Conservation (phyloP, 2,329 filamentous ascomycete species). For the Colletotrichum sublineola region DNA sequence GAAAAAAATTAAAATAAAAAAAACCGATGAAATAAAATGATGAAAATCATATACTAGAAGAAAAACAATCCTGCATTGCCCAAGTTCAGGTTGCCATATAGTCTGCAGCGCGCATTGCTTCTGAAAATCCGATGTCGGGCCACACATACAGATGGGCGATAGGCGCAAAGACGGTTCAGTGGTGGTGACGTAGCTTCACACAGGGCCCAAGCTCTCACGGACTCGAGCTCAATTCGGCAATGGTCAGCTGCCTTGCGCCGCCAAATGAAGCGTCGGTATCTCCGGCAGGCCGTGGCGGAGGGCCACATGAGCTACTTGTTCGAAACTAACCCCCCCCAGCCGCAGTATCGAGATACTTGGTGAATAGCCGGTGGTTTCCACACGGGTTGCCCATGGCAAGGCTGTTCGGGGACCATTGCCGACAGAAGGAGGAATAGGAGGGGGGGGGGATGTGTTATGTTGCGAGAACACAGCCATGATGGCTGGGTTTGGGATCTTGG, state of each 20-base stretch:
- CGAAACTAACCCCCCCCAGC: not conserved
- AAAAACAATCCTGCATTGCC: not conserved
- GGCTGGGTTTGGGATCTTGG: not conserved
- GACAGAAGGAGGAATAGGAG: not conserved
- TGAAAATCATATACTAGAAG: not conserved
- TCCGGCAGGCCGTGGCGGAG: conserved; percentile 25
- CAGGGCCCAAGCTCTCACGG: conserved; percentile 23
- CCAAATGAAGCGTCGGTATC: conserved; percentile 22
- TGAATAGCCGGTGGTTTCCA: conserved; percentile 9
- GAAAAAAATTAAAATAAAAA: no score
- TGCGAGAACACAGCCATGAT: not conserved
- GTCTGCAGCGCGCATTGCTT: not conserved
- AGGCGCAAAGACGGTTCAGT: not conserved
- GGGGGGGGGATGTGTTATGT: not conserved
- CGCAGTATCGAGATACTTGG: not conserved
- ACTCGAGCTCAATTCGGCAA: not conserved
- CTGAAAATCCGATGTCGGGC: not conserved
- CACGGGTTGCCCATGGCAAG: not conserved
- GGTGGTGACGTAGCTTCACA: conserved; percentile 1
- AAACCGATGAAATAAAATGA: not conserved
- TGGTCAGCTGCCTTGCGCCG: conserved; percentile 23
- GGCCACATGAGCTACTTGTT: conserved; percentile 11
- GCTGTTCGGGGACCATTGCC: not conserved
- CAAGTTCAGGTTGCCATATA: not conserved
- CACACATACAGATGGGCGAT: not conserved